Percentiles rank a stretch among this genome's conserved stretches.
These are phyloP conservation scores for Xylaria sp. DNA, from an alignment of 2,329 filamentous ascomycete species.

Conservation along the genomic window DNA sequence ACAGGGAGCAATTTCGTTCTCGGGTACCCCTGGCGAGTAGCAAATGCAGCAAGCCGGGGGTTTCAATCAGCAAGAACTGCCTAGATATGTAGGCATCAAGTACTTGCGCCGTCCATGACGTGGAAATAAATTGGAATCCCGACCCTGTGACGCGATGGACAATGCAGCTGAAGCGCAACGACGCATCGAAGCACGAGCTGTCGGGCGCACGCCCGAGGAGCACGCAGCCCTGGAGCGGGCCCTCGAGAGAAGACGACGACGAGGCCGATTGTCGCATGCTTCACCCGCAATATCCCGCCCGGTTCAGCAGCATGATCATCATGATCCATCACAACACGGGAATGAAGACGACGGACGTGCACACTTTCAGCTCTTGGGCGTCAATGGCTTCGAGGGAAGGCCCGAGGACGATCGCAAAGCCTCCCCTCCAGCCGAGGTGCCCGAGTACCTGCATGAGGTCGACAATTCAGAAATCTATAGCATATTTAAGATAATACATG, in stretches of 20 bases:
- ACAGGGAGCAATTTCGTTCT: too few species aligned
- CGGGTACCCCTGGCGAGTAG: too few species aligned
- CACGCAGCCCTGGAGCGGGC: background rate
- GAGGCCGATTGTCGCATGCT: background rate
- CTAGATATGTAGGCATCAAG: too few species aligned
- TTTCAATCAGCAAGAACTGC: too few species aligned
- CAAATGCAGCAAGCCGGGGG: too few species aligned
- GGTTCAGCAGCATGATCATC: background rate
- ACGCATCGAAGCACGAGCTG: background rate
- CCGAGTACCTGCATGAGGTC: background rate
- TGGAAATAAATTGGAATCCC: background rate
- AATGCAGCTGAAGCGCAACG: background rate
- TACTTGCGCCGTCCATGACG: background rate
- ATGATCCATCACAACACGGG: background rate
- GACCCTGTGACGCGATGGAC: background rate
- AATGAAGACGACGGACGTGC: background rate
- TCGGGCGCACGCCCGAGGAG: background rate
- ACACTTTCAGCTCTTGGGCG: background rate
- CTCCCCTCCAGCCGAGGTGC: background rate
- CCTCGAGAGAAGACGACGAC: background rate
- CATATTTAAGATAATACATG: background rate
- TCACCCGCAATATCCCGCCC: background rate
- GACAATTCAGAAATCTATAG: background rate
- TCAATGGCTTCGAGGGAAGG: background rate
- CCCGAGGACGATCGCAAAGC: background rate